Evolutionary conservation across 2,329 filamentous ascomycete species (phyloP).

Genomic region (Ophiosphaerella herpotricha): DNA sequence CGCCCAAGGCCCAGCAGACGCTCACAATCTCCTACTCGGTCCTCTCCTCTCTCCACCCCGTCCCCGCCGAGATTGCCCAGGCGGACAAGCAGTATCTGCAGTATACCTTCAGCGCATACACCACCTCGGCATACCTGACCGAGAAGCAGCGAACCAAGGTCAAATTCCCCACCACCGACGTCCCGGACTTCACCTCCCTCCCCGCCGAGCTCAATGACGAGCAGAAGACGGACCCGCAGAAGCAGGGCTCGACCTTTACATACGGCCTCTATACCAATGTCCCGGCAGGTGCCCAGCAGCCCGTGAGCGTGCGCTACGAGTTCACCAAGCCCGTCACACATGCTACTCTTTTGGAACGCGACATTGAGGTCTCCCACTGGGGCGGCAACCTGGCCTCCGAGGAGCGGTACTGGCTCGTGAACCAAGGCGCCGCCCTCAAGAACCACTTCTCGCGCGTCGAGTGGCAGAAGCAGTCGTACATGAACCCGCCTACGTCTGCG

Average conservation of each 20-base stretch:
- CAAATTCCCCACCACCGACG: slow-evolving; percentile 77
- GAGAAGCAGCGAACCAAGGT: slow-evolving; percentile 96
- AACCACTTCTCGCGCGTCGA: slow-evolving; percentile 57
- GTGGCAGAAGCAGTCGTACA: slow-evolving; percentile 62
- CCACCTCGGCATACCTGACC: slow-evolving; percentile 80
- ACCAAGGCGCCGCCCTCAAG: slow-evolving; percentile 76
- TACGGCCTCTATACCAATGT: slow-evolving; percentile 89
- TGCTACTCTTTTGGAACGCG: slow-evolving; percentile 78
- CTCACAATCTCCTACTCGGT: slow-evolving; percentile 84
- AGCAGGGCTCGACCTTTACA: slow-evolving; percentile 81
- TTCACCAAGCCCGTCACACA: slow-evolving; percentile 91
- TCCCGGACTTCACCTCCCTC: slow-evolving; percentile 84
- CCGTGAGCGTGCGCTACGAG: slow-evolving; percentile 84
- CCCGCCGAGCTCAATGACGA: slow-evolving; percentile 61
- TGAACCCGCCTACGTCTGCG: slow-evolving; percentile 75
- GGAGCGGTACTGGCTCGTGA: slow-evolving; percentile 86
- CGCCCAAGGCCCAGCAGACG: slow-evolving; percentile 78
- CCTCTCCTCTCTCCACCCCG: slow-evolving; percentile 76
- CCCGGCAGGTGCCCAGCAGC: slow-evolving; percentile 74
- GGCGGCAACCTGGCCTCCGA: slow-evolving; percentile 95
- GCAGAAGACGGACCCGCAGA: slow-evolving; percentile 71
- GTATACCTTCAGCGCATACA: slow-evolving; percentile 85
- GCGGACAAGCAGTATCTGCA: slow-evolving; percentile 83
- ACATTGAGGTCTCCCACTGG: slow-evolving; percentile 97
- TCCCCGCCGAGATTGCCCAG: slow-evolving; percentile 83